Conservation (phyloP, 2,329 filamentous ascomycete species). For the Chaetomiaceae sp. region DNA sequence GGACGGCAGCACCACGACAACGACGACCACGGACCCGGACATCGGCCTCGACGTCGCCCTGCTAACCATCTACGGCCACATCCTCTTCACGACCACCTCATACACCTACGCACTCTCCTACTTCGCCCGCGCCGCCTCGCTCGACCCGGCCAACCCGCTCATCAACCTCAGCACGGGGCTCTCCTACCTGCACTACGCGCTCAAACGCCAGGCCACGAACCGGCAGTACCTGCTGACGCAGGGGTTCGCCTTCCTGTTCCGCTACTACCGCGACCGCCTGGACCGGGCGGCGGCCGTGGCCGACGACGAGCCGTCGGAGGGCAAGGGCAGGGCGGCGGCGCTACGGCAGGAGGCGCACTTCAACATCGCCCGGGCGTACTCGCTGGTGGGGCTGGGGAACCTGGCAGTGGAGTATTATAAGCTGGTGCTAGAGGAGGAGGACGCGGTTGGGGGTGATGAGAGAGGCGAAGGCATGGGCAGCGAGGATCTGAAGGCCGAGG, state of each 20-base stretch:
- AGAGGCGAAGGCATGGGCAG: conserved; percentile 20
- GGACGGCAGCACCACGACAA: conserved; percentile 21
- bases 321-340: conserved; percentile 22
- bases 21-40: conserved; percentile 19
- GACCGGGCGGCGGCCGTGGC: conserved; percentile 14
- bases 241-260: conserved; percentile 71
- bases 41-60: conserved; percentile 65
- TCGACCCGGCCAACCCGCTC: conserved; percentile 70
- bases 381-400: conserved; percentile 65
- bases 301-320: too few relatives aligned
- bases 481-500: conserved; percentile 61
- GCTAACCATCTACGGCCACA: conserved; percentile 83
- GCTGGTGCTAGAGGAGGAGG: conserved; percentile 37
- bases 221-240: conserved; percentile 82
- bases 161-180: conserved; percentile 77
- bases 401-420: conserved; percentile 68
- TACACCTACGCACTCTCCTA: conserved; percentile 84
- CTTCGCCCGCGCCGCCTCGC: conserved; percentile 69
- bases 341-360: conserved; percentile 71
- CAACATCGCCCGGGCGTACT: conserved; percentile 71
- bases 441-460: conserved; percentile 9
- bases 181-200: conserved; percentile 78
- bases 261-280: conserved; percentile 60
- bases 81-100: conserved; percentile 75
- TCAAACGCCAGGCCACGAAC: conserved; percentile 87